phyloP scores from a whole-genome alignment of 495 filamentous ascomycete genomes.

The Podospora comata region DNA sequence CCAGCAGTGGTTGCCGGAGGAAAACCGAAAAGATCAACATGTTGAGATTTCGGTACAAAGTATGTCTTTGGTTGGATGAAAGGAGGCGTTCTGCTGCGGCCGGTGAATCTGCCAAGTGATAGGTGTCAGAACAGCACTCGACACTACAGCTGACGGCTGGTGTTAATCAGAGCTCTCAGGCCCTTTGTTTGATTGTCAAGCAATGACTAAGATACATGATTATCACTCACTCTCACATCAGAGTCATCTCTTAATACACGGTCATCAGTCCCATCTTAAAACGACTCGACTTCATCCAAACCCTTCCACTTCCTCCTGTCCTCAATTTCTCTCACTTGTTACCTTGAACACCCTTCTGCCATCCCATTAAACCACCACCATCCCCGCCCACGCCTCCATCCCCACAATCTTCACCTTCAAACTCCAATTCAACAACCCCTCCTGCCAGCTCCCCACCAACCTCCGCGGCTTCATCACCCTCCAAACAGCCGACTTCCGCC shows the following conservation, averaged over 20 bases:
- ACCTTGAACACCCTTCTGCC: too few relatives aligned
- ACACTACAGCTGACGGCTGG: too few relatives aligned
- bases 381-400: neutral
- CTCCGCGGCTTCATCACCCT: constrained; percentile 68
- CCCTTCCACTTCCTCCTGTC: too few relatives aligned
- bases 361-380: too few relatives aligned
- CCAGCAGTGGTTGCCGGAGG: neutral
- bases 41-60: neutral
- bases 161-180: too few relatives aligned
- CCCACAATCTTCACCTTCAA: neutral
- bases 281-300: too few relatives aligned
- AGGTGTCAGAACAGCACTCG: neutral
- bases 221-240: too few relatives aligned
- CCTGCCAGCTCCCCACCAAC: constrained; percentile 63
- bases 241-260: too few relatives aligned
- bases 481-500: constrained; percentile 61
- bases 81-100: neutral
- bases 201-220: too few relatives aligned
- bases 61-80: neutral
- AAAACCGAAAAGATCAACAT: neutral
- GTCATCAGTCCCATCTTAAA: too few relatives aligned
- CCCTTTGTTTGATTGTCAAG: too few relatives aligned
- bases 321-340: too few relatives aligned
- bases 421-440: neutral
- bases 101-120: neutral